Conservation (phyloP, 371 early-diverging fungal species). For the Syncephalastrum monosporum region DNA sequence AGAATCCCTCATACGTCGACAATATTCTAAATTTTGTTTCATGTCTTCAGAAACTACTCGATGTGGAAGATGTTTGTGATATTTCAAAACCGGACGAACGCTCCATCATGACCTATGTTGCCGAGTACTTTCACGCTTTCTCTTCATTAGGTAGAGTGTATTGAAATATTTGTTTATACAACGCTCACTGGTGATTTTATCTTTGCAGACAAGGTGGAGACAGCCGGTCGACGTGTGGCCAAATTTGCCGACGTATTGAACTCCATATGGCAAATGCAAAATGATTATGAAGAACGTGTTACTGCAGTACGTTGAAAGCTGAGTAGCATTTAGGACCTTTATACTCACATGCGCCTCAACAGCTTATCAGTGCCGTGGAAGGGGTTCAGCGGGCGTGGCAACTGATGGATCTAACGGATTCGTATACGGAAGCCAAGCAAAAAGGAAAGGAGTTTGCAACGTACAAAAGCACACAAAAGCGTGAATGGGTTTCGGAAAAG, state of each 20-base stretch:
- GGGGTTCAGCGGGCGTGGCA: conserved; percentile 68
- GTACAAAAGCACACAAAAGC: conserved; percentile 83
- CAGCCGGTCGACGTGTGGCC: conserved; percentile 89
- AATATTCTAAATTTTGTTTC: not conserved
- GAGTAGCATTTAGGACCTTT: no score
- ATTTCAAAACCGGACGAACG: conserved; percentile 95
- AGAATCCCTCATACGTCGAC: no score
- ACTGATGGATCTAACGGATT: conserved; percentile 56
- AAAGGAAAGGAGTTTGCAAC: conserved; percentile 72
- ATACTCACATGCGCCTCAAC: not conserved
- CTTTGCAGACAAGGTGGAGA: conserved; percentile 71
- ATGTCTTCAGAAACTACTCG: conserved; percentile 67
- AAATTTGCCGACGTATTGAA: conserved; percentile 88
- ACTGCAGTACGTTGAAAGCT: conserved; percentile 26
- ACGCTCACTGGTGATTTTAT: not conserved
- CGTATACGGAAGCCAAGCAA: conserved; percentile 75
- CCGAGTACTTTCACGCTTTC: conserved; percentile 98
- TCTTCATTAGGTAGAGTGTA: conserved; percentile 65
- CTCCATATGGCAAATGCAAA: conserved; percentile 85
- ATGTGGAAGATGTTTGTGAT: conserved; percentile 96
- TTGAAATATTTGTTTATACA: not conserved
- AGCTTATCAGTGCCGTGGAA: conserved; percentile 66
- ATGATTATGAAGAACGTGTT: conserved; percentile 87
- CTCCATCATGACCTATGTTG: conserved; percentile 98
- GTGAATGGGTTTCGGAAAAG: conserved; percentile 89